phyloP scores from a whole-genome alignment of 257 asterid species.

The Oldenlandia corymbosa region DNA sequence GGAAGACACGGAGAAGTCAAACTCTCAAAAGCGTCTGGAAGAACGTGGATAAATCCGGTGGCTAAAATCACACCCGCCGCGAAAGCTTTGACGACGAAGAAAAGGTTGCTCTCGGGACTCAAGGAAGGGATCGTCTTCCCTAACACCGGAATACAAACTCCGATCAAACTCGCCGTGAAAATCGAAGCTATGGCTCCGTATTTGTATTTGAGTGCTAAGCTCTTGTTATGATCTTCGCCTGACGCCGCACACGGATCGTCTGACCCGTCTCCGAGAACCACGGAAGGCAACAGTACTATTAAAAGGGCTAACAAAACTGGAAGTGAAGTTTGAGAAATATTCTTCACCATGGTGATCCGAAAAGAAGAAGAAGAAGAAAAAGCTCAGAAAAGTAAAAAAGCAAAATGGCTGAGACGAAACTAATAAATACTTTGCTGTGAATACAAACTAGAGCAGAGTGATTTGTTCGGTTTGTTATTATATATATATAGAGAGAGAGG shows the following conservation, averaged over 20 bases:
- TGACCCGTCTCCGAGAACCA: constrained; percentile 6
- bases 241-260: constrained; percentile 12
- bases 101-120: constrained; percentile 17
- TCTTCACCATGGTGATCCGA: too few species aligned
- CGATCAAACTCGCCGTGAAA: constrained; percentile 6
- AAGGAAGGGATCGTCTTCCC: constrained; percentile 20
- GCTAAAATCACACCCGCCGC: constrained; percentile 34
- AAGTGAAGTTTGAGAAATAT: too few species aligned
- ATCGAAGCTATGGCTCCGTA: constrained; percentile 18
- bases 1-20: constrained; percentile 9
- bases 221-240: not conserved
- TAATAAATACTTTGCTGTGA: too few species aligned
- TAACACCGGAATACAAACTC: constrained; percentile 14
- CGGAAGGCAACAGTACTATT: not conserved
- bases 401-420: too few species aligned
- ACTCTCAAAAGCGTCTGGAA: constrained; percentile 21
- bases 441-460: too few species aligned
- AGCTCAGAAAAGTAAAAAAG: too few species aligned
- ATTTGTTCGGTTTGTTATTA: too few species aligned
- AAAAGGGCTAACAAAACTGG: not conserved
- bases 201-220: constrained; percentile 18
- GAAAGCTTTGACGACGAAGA: constrained; percentile 30
- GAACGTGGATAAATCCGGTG: constrained; percentile 29
- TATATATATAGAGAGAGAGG: too few species aligned
- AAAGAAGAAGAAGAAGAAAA: too few species aligned